Conservation (phyloP, 345 rosid species). For the Draba incana region DNA sequence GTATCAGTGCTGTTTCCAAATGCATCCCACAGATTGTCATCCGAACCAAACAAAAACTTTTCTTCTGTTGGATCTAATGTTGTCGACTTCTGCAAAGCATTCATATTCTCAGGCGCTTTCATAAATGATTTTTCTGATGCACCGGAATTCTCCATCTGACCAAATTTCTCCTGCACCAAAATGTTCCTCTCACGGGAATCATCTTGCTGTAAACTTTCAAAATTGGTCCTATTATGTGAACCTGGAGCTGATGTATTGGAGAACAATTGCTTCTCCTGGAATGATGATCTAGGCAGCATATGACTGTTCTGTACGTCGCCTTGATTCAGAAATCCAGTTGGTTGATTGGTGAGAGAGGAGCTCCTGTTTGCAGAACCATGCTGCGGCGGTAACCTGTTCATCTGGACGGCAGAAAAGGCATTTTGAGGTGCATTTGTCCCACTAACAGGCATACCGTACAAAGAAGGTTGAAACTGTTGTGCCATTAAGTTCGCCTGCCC, state of each 20-base stretch:
- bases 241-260: constrained; percentile 47
- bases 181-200: constrained; percentile 49
- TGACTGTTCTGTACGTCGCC: constrained; percentile 51
- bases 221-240: constrained; percentile 48
- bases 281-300: constrained; percentile 53
- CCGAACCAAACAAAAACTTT: constrained; percentile 86
- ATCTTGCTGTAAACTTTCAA: constrained; percentile 50
- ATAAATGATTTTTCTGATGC: constrained; percentile 50
- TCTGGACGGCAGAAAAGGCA: constrained; percentile 53
- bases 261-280: constrained; percentile 48
- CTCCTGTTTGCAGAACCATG: constrained; percentile 53
- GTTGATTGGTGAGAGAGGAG: constrained; percentile 55
- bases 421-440: constrained; percentile 51
- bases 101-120: constrained; percentile 43
- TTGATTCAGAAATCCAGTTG: constrained; percentile 52
- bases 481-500: constrained; percentile 56
- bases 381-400: constrained; percentile 52
- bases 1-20: constrained; percentile 58
- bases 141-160: constrained; percentile 46
- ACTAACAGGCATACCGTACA: constrained; percentile 62
- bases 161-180: constrained; percentile 46
- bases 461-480: constrained; percentile 70
- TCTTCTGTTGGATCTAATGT: constrained; percentile 90
- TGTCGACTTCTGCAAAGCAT: constrained; percentile 57
- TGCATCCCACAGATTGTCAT: constrained; percentile 81